Evolutionary conservation across 2,329 filamentous ascomycete genomes (phyloP).

Genomic region (Aspergillus bombycis): DNA sequence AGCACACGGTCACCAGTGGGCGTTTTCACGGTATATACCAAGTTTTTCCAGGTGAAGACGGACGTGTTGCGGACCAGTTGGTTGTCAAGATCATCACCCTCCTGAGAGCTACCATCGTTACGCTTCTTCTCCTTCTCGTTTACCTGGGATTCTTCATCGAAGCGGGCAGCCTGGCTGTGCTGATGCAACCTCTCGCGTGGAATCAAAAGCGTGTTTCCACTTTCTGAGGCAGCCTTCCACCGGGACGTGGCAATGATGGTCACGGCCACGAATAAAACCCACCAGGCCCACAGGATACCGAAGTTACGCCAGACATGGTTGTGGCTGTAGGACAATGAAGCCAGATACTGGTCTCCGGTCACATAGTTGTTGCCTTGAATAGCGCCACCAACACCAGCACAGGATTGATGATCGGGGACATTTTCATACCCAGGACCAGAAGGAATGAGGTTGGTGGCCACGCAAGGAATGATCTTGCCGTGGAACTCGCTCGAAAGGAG

Average conservation of each 20-base stretch:
- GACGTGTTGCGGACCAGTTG: constrained; percentile 65
- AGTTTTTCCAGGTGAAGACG: constrained; percentile 74
- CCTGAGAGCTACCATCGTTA: constrained; percentile 21
- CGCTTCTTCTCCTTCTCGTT: constrained; percentile 29
- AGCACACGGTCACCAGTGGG: constrained; percentile 58
- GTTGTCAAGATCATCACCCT: constrained; percentile 34
- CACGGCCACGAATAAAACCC: constrained; percentile 60
- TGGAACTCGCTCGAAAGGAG: constrained; percentile 44
- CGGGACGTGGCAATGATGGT: constrained; percentile 61
- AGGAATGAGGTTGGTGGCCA: constrained; percentile 37
- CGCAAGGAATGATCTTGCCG: constrained; percentile 31
- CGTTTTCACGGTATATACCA: constrained; percentile 70
- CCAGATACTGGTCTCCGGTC: constrained; percentile 62
- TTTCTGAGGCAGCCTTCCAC: constrained; percentile 59
- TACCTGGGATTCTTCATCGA: constrained; percentile 55
- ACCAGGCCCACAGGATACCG: constrained; percentile 66
- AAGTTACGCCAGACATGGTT: constrained; percentile 63
- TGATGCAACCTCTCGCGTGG: constrained; percentile 61
- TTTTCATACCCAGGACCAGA: constrained; percentile 32
- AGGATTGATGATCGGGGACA: constrained; percentile 19
- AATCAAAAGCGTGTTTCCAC: constrained; percentile 61
- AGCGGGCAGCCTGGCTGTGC: constrained; percentile 28
- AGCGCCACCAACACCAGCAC: constrained; percentile 61
- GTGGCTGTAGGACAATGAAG: constrained; percentile 57
- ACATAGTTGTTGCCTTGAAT: constrained; percentile 52